Conservation (phyloP, 2,329 filamentous ascomycete species). For the Microascus cirrosus region DNA sequence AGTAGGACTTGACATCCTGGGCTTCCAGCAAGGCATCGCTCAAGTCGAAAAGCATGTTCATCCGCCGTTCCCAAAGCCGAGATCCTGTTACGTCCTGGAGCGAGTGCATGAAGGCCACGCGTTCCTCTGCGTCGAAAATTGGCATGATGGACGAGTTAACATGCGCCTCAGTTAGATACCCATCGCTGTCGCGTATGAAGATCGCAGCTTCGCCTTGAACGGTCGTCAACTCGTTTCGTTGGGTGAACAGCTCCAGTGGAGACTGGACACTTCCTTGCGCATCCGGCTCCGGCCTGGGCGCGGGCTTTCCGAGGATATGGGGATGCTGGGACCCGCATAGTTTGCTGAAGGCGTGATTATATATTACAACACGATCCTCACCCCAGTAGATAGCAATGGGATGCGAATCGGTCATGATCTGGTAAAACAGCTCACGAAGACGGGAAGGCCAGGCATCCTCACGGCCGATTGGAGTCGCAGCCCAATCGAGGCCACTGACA, state of each 20-base stretch:
- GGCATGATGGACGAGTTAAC: constrained; percentile 27
- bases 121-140: constrained; percentile 23
- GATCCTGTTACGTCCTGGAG: constrained; percentile 34
- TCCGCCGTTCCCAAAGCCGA: constrained; percentile 34
- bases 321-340: constrained; percentile 57
- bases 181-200: constrained; percentile 26
- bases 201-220: constrained; percentile 32
- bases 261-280: constrained; percentile 11
- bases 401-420: constrained; percentile 30
- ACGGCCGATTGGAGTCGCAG: constrained; percentile 30
- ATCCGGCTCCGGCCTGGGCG: constrained; percentile 51
- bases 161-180: constrained; percentile 32
- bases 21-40: constrained; percentile 30
- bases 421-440: constrained; percentile 31
- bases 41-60: constrained; percentile 36
- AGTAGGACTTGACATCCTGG: constrained; percentile 33
- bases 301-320: constrained; percentile 45
- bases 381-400: constrained; percentile 56
- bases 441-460: constrained; percentile 33
- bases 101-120: constrained; percentile 34
- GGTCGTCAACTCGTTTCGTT: constrained; percentile 17
- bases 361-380: constrained; percentile 48
- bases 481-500: constrained; percentile 33
- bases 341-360: constrained; percentile 55
- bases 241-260: not conserved